These are phyloP conservation scores for Psidium guajava DNA, from an alignment of 345 rosid genomes.

Conservation along the genomic window DNA sequence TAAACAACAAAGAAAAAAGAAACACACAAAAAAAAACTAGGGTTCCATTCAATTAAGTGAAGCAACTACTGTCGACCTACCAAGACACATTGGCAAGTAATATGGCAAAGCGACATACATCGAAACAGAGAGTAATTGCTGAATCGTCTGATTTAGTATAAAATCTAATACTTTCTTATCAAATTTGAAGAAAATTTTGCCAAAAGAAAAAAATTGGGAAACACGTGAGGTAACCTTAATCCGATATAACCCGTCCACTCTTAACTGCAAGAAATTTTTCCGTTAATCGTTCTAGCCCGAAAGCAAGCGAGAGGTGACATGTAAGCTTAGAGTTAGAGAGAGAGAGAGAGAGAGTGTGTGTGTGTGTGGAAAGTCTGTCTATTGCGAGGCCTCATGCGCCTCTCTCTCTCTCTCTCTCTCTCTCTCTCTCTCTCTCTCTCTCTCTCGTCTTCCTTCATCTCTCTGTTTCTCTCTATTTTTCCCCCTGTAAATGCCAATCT, in stretches of 20 bases:
- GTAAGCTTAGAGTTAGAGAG: too few relatives aligned
- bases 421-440: too few relatives aligned
- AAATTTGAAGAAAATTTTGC: background rate
- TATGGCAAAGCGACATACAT: background rate
- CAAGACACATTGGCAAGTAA: background rate
- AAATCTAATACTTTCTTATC: background rate
- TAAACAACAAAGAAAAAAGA: conserved; percentile 4
- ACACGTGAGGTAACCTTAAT: conserved; percentile 32
- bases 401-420: too few relatives aligned
- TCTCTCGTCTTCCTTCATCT: too few relatives aligned
- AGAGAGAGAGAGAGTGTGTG: too few relatives aligned
- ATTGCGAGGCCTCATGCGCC: too few relatives aligned
- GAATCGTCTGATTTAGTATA: background rate
- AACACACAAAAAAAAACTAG: background rate
- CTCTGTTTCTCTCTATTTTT: too few relatives aligned
- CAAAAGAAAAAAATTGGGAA: background rate
- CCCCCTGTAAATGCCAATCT: too few relatives aligned
- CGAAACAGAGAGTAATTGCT: background rate
- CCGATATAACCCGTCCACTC: conserved; percentile 4
- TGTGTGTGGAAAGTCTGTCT: too few relatives aligned
- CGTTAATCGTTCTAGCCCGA: too few relatives aligned
- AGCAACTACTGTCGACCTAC: background rate
- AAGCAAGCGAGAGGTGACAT: too few relatives aligned
- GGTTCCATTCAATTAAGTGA: background rate
- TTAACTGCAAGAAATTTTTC: too few relatives aligned